Evolutionary conservation across 2,329 filamentous ascomycete genomes (phyloP), one percentile per base, ranked within the genome.

Genomic region (Penicillium sp.): DNA sequence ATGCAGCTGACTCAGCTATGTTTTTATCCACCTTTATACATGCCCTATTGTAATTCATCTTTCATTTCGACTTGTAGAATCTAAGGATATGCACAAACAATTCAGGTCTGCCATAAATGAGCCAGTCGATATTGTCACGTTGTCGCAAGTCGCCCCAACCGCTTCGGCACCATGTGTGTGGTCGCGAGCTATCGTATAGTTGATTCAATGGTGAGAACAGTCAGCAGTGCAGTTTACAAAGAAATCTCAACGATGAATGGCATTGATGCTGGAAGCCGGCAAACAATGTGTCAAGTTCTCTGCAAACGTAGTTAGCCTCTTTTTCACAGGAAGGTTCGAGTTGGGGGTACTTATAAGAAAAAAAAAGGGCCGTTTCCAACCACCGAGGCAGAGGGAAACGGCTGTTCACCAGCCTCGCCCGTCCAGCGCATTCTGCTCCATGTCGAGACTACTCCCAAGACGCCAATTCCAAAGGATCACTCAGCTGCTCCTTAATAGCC

Each of bases 331-430:
- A 42, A 5, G 26, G 8, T 23, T 3, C 21, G 6, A 26, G 49
- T 49, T 16, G 10, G 42, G 63, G 63, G 51, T 36, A 74, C 71
- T 71, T 74, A 74, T 74, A 70, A 67, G 67, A 72, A 71, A 72
- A 71, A 60, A 62, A 52, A 3, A 45, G 53, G 45, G 59, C 64
- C 67, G 62, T 55, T 59, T 59, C 62, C 60, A 57, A 34, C 54
- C 48, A 51, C 51, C 52, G 28, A 51, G 51, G 54, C 18, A 54
- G 58, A 28, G 60, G 61, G 65, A 61, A 66, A 66, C 65, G 63
- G 65, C 63, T 28, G 58, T 65, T 54, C 59, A 64, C 45, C 57
- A 39, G 53, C 49, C 23, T 49, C 41, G 41, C 47, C 57, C 51
- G 24, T 45, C 50, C 39, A 26, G 45, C 47, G 43, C 47, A 53